Base-by-base conservation (phyloP, 805 yeast species). In the Teunomyces kruisii region DNA sequence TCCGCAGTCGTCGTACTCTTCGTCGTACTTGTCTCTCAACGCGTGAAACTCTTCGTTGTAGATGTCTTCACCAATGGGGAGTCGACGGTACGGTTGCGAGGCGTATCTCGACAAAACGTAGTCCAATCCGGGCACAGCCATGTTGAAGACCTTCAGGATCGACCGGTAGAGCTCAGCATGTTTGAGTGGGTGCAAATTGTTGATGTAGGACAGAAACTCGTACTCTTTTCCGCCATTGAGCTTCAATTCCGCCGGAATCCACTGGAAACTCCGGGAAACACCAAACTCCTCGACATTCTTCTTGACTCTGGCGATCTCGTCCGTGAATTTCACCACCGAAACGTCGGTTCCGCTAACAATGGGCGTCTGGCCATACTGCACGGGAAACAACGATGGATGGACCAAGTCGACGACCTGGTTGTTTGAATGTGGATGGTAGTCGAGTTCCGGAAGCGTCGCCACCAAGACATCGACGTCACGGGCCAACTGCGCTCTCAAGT, bases 161-260 rank as follows among this genome's bases (percentile, higher is more conserved):
- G 56, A 39, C 1, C 28, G n/a, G 49, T 72, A 72, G 16, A 72
- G 48, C 1, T 44, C 47, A n/a, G 48, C 32, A 45, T 48, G 53
- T 35, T 53, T 49, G 0, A 46, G 39, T 13, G 75, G 75, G 40
- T 72, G 70, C 43, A 72, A 56, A 46, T 71, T 72, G 52, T 72
- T 72, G 48, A 72, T 72, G 48, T 70, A 72, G 2, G 75, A 69
- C 2, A 32, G 38, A 37, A 68, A 51, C 12, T 45, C 43, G 42
- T 53, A 66, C 8, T 43, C 49, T n/a, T 24, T 13, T 4, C 26
- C 42, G 1, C 33, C 22, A 4, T 32, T 28, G 17, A 24, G n/a
- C 24, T 26, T 26, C 47, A 55, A 40, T n/a, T 37, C 16, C 5
- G 53, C 43, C 2, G 55, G 56, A n/a, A 53, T 37, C 56, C 56